These are phyloP conservation scores for Aspergillus terreus DNA, from an alignment of 2,329 filamentous ascomycete genomes.

Conservation along the genomic window DNA sequence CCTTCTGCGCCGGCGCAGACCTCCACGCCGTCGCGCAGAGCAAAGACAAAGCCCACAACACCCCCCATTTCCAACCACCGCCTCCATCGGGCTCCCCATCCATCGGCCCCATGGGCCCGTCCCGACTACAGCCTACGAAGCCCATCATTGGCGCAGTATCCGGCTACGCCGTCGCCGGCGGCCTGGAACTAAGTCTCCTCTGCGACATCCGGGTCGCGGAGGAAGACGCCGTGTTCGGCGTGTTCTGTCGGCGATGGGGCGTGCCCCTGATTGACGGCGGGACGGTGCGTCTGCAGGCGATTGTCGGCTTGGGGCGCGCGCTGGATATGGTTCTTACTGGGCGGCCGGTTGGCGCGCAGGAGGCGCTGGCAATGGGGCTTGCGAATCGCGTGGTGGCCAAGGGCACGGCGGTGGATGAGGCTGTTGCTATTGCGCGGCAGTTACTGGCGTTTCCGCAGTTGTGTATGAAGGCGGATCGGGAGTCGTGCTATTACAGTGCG, in stretches of 20 bases:
- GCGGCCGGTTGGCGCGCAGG: slow-evolving; percentile 44
- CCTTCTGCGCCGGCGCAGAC: slow-evolving; percentile 55
- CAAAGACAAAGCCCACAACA: not conserved
- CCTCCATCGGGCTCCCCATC: slow-evolving; percentile 9
- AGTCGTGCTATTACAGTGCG: slow-evolving; percentile 48
- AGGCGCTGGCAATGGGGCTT: slow-evolving; percentile 52
- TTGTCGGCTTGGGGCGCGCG: slow-evolving; percentile 52
- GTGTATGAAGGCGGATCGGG: slow-evolving; percentile 52
- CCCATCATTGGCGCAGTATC: slow-evolving; percentile 37
- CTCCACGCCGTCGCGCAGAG: slow-evolving; percentile 42
- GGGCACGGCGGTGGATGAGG: slow-evolving; percentile 49
- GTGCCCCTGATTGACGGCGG: slow-evolving; percentile 53
- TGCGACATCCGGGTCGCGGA: slow-evolving; percentile 38
- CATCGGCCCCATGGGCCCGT: slow-evolving; percentile 47
- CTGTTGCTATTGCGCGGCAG: slow-evolving; percentile 45
- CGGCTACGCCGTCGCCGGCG: slow-evolving; percentile 37
- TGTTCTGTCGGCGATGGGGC: slow-evolving; percentile 54
- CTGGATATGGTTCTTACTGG: slow-evolving; percentile 58
- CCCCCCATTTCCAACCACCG: not conserved
- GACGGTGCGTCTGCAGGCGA: slow-evolving; percentile 50
- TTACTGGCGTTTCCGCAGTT: slow-evolving; percentile 50
- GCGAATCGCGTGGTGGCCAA: slow-evolving; percentile 52
- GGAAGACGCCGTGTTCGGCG: slow-evolving; percentile 30
- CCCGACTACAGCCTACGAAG: slow-evolving; percentile 28
- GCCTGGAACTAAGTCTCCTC: slow-evolving; percentile 33